Conservation (phyloP, 345 rosid species). For the Barbarea vulgaris region DNA sequence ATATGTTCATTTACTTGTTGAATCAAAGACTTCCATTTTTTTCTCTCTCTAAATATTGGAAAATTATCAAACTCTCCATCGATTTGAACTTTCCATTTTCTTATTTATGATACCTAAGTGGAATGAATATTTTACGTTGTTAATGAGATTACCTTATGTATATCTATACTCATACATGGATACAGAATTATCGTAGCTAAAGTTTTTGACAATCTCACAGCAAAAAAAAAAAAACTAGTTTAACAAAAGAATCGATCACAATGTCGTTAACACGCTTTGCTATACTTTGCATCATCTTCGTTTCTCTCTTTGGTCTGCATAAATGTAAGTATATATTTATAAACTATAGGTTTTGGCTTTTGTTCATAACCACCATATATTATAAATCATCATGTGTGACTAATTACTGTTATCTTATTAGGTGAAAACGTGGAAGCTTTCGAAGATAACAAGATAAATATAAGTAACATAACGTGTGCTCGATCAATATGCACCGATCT, state of each 20-base stretch:
- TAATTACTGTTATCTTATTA: not conserved
- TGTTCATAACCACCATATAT: not conserved
- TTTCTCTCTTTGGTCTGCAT: not conserved
- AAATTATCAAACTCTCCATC: not conserved
- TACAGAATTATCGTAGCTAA: not conserved
- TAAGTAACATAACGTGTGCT: not conserved
- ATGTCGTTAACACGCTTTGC: too few relatives aligned
- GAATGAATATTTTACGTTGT: not conserved
- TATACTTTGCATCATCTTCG: not conserved
- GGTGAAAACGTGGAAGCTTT: not conserved
- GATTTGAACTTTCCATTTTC: not conserved
- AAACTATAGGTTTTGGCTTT: not conserved
- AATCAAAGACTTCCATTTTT: not conserved
- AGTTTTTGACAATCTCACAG: not conserved
- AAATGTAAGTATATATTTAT: not conserved
- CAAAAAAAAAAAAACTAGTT: too few relatives aligned
- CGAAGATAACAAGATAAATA: not conserved
- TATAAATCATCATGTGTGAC: not conserved
- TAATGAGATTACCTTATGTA: not conserved
- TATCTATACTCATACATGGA: not conserved
- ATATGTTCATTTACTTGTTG: not conserved
- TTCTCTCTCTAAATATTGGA: not conserved
- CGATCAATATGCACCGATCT: not conserved
- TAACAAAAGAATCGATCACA: not conserved
- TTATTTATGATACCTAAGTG: not conserved